Evolutionary conservation across 371 early-diverging fungal species (phyloP).

Genomic region (Blakeslea trispora): DNA sequence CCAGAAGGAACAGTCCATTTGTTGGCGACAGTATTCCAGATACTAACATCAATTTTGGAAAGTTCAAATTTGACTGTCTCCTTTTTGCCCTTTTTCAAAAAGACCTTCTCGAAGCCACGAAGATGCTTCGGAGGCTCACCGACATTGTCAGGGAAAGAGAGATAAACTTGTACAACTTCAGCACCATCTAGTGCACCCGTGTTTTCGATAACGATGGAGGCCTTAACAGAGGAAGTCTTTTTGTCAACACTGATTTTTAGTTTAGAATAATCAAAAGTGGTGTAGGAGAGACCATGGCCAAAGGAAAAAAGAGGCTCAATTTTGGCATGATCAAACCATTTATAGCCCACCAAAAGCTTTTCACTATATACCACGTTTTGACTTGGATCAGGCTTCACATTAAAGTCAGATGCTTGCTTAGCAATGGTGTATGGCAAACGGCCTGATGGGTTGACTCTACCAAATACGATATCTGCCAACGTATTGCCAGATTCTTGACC

Average conservation of each 20-base stretch:
- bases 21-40: slow-evolving; percentile 40
- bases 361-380: slow-evolving; percentile 46
- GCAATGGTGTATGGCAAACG: slow-evolving; percentile 64
- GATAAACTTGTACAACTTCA: slow-evolving; percentile 61
- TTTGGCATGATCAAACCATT: slow-evolving; percentile 46
- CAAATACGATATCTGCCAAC: slow-evolving; percentile 61
- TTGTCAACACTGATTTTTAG: slow-evolving; percentile 20
- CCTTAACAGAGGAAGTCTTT: slow-evolving; percentile 13
- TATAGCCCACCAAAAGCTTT: slow-evolving; percentile 58
- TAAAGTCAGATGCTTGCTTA: slow-evolving; percentile 41
- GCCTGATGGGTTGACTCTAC: slow-evolving; percentile 61
- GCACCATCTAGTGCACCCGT: slow-evolving; percentile 52
- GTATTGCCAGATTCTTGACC: slow-evolving; percentile 66
- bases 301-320: slow-evolving; percentile 58
- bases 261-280: slow-evolving; percentile 51
- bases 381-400: slow-evolving; percentile 6
- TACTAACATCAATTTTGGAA: slow-evolving; percentile 38
- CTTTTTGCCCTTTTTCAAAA: slow-evolving; percentile 28
- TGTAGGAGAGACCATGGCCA: slow-evolving; percentile 68
- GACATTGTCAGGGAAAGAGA: slow-evolving; percentile 50
- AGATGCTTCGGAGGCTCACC: slow-evolving; percentile 56
- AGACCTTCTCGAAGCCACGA: slow-evolving; percentile 58
- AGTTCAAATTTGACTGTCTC: slow-evolving; percentile 41
- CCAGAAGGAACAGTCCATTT: slow-evolving; percentile 51
- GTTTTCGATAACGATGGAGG: slow-evolving; percentile 49